These are phyloP conservation scores for Candida taoyuanica DNA, from an alignment of 805 yeast species.

Conservation along the genomic window DNA sequence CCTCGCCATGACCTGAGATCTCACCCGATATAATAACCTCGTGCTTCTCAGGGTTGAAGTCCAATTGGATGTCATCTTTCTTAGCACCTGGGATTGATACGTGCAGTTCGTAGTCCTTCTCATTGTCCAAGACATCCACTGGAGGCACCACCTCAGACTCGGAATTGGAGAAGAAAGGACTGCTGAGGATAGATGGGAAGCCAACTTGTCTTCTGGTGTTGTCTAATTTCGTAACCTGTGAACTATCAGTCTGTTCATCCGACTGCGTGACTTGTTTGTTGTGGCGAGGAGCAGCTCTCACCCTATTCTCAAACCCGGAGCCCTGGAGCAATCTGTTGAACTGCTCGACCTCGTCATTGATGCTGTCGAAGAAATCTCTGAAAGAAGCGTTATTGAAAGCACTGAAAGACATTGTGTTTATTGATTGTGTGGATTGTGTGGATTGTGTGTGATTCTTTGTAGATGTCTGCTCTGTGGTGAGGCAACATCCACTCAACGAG, in stretches of 20 bases:
- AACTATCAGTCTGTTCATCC: no score
- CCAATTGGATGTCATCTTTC: constrained; percentile 39
- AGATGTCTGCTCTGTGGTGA: no score
- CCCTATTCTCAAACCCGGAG: constrained; percentile 25
- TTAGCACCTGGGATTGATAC: constrained; percentile 46
- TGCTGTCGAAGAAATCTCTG: constrained; percentile 39
- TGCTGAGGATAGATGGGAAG: constrained; percentile 26
- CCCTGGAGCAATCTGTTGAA: constrained; percentile 32
- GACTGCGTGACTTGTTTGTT: constrained; percentile 13
- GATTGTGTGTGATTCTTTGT: no score
- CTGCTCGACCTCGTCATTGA: constrained; percentile 37
- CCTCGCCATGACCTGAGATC: constrained; percentile 29
- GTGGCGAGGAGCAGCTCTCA: constrained; percentile 22
- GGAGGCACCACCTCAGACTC: constrained; percentile 36
- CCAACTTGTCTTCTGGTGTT: no score
- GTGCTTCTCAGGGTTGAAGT: constrained; percentile 42
- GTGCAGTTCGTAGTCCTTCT: constrained; percentile 36
- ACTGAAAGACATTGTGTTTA: constrained; percentile 27
- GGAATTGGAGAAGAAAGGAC: constrained; percentile 24
- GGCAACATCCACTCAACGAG: no score
- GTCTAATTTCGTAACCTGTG: no score
- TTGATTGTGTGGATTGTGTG: no score
- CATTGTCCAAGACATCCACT: constrained; percentile 42
- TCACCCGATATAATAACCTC: constrained; percentile 42
- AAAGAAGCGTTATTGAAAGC: constrained; percentile 36